Evolutionary conservation across 106 monocot species (phyloP), one percentile per base, ranked within the genome.

Genomic region (Acorus calamus): DNA sequence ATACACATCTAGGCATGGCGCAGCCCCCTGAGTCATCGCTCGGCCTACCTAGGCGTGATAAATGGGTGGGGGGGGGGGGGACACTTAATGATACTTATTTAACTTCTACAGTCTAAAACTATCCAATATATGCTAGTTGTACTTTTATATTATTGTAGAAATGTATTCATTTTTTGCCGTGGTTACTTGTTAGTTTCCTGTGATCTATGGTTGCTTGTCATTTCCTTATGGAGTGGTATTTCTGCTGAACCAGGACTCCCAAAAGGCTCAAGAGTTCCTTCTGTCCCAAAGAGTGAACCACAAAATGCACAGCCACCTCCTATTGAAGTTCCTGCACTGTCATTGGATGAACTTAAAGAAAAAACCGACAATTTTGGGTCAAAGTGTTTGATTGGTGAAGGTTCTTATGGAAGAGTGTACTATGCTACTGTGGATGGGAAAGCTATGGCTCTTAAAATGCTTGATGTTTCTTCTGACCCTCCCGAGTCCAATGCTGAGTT

Each of bases 371-470:
- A 65, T 58, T 73, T 73, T 65, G 73, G 65, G 4, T 65, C 73
- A 51, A 73, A 65, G 46, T 65, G 57, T 63, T 49, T 73, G 57
- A 51, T 73, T 51, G 73, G 73, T 56, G 73, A 73, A 73, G 73
- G 73, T 12, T 73, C 73, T 49, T 73, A 73, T 59, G 73, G 73
- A 50, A 64, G 73, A 57, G 73, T 73, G n/a, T 73, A 73, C 46
- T 73, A 57, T 59, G 64, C 73, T 50, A 3, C n/a, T 44, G 41
- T 65, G 12, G 54, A 59, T 65, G 59, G 49, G 10, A 73, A 57
- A 51, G 57, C 64, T 14, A 57, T 73, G 14, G 73, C 73, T 0
- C 42, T 73, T 42, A 73, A 73, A 59, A 73, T 65, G 7, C 64
- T 65, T 57, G 73, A 73, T 65, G 65, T 49, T 64, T 59, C 73